Evolutionary conservation across 371 early-diverging fungal species (phyloP).

Genomic region (Mortierella sp.): DNA sequence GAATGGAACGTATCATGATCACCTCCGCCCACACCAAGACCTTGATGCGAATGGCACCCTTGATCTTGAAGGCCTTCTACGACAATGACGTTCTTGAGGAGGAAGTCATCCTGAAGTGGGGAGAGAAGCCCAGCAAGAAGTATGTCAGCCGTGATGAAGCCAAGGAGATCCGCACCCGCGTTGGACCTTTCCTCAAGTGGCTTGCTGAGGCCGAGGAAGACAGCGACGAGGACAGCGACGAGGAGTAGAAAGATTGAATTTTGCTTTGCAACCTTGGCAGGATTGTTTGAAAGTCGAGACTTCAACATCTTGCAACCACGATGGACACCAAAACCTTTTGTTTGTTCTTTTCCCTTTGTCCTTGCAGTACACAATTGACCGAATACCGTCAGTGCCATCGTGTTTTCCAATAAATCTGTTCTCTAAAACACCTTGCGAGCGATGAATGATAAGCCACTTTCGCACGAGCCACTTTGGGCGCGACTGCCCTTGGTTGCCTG

Average conservation of each 20-base stretch:
- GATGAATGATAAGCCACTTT: too few relatives aligned
- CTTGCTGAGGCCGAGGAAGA: constrained; percentile 71
- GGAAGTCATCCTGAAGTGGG: constrained; percentile 85
- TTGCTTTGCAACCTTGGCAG: neutral
- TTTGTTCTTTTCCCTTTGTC: constrained; percentile 8
- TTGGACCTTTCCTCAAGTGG: constrained; percentile 94
- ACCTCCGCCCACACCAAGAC: constrained; percentile 59
- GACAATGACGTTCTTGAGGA: constrained; percentile 93
- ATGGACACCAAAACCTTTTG: neutral
- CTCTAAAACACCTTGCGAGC: too few relatives aligned
- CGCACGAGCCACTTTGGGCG: too few relatives aligned
- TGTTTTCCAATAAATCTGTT: too few relatives aligned
- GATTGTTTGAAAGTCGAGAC: neutral
- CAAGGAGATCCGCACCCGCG: constrained; percentile 84
- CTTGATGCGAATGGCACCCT: constrained; percentile 78
- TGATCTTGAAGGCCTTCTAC: constrained; percentile 89
- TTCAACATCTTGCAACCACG: neutral
- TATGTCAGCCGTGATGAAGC: constrained; percentile 83
- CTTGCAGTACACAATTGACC: neutral
- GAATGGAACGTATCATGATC: constrained; percentile 89
- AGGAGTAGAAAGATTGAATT: constrained; percentile 7
- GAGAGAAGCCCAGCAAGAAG: constrained; percentile 88
- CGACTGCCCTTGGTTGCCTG: too few relatives aligned
- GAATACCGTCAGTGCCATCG: too few relatives aligned
- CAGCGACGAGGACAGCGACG: constrained; percentile 40